phyloP scores from a whole-genome alignment of 768 basidiomycete species.

The Kwoniella shandongensis region DNA sequence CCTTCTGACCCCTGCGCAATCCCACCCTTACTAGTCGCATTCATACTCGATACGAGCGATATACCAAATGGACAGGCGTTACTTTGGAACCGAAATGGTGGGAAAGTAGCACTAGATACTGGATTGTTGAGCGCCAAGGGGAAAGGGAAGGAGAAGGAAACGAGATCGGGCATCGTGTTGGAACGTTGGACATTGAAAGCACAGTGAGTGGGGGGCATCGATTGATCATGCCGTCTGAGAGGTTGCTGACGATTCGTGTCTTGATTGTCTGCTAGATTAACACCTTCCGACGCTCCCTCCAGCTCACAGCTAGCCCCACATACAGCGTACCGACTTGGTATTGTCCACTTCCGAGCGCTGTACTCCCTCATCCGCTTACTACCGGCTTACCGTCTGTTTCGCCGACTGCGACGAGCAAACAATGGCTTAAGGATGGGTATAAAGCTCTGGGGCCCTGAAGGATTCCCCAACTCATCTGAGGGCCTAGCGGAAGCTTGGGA shows the following conservation, averaged over 20 bases:
- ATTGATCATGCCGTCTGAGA: not conserved
- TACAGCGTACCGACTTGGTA: constrained; percentile 46
- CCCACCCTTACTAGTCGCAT: constrained; percentile 50
- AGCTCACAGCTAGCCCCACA: constrained; percentile 35
- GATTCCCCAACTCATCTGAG: constrained; percentile 23
- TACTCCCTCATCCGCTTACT: constrained; percentile 42
- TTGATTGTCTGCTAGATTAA: not conserved
- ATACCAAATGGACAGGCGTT: constrained; percentile 41
- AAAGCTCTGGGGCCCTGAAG: constrained; percentile 51
- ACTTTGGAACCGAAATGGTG: constrained; percentile 35
- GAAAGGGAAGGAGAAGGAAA: constrained; percentile 37
- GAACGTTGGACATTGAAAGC: constrained; percentile 50
- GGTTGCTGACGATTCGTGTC: not conserved
- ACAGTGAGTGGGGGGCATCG: constrained; percentile 38
- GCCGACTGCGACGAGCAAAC: constrained; percentile 37
- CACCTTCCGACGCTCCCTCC: constrained; percentile 15
- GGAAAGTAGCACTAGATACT: constrained; percentile 30
- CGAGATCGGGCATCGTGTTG: constrained; percentile 40
- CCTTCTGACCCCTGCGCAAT: constrained; percentile 18
- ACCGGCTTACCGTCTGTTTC: constrained; percentile 45
- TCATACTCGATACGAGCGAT: constrained; percentile 51
- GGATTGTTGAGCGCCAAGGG: constrained; percentile 13
- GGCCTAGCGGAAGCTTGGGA: constrained; percentile 48
- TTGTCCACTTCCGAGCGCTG: constrained; percentile 48
- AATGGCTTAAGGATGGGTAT: constrained; percentile 47